Conservation (phyloP, 139 green algal genomes). For the Volvox africanus region DNA sequence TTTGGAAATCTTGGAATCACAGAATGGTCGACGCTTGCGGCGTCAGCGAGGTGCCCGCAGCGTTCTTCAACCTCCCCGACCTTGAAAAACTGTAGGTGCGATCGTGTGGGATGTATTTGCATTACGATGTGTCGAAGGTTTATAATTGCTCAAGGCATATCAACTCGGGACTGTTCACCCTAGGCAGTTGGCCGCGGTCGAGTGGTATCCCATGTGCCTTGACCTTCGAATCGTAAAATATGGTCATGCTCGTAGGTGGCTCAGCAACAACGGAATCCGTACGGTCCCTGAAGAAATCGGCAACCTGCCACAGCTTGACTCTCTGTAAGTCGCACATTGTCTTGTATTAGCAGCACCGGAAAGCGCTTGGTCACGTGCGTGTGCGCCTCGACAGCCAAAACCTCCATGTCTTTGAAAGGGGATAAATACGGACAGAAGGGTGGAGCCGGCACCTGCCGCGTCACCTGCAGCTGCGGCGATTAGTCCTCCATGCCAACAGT, state of each 20-base stretch:
- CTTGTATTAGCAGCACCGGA: too few relatives aligned
- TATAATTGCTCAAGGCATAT: too few relatives aligned
- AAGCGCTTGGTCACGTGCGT: too few relatives aligned
- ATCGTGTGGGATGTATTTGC: not conserved
- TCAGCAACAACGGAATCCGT: slow-evolving; percentile 62
- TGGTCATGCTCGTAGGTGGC: slow-evolving; percentile 39
- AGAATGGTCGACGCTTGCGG: slow-evolving; percentile 62
- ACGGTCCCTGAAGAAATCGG: slow-evolving; percentile 48
- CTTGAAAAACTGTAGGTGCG: slow-evolving; percentile 54
- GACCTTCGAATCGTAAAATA: too few relatives aligned
- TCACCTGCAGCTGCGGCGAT: not conserved
- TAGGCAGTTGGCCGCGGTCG: too few relatives aligned
- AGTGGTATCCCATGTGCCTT: too few relatives aligned
- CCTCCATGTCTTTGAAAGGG: too few relatives aligned
- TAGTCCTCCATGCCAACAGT: not conserved
- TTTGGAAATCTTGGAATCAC: not conserved
- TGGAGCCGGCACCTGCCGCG: not conserved
- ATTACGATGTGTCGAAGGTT: not conserved
- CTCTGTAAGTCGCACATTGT: slow-evolving; percentile 62
- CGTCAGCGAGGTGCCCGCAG: slow-evolving; percentile 41
- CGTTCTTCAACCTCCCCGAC: slow-evolving; percentile 36
- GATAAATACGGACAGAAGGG: too few relatives aligned
- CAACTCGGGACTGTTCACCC: too few relatives aligned
- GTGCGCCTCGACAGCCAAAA: too few relatives aligned
- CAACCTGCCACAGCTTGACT: slow-evolving; percentile 50